Evolutionary conservation across 495 filamentous ascomycete species (phyloP), one percentile per base, ranked within the genome.

Genomic region (Lasiosphaeria hispida): DNA sequence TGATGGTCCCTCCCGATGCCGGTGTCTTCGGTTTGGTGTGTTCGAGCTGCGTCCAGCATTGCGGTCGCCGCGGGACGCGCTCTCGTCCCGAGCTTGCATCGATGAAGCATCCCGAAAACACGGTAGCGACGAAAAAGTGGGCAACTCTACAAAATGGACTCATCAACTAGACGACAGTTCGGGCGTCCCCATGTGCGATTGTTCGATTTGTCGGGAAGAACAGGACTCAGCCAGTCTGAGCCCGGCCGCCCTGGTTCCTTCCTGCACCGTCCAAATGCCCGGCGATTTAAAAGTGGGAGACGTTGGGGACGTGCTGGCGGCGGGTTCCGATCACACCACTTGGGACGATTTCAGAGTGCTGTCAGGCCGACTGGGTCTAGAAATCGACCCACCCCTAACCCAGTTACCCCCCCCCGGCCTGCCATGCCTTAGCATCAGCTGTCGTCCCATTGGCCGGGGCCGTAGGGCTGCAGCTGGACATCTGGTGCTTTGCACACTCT

Each of bases 311-410:
- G 18, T 14, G 18, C 55, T 47, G 39, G 3, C 61, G 57, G 61
- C 38, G 19, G 10, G n/a, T 38, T 59, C 60, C 60, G 60, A 60
- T 63, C 44, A 47, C 43, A 60, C 51, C 57, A 63, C 52, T 35
- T 37, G 48, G 37, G 19, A 43, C 44, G 43, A 37, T 19, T 18
- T 23, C n/a, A 34, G 23, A 30, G 23, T 30, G 23, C 23, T 30
- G 23, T 30, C 23, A 30, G 13, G 44, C 9, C 50, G 30, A 59
- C 33, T 48, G 53, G 38, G 38, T 45, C 38, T 40, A 35, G 17
- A 55, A 37, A 60, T 63, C 57, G 60, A 49, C 36, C 50, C 53
- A 57, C 38, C 42, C 13, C 0, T 7, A 14, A 42, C 40, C 30
- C 38, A 17, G 7, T 2, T 19, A 9, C 33, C 23, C 35, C 15